phyloP scores from a whole-genome alignment of 78 protist species.

The Speleostelium caveatum region DNA sequence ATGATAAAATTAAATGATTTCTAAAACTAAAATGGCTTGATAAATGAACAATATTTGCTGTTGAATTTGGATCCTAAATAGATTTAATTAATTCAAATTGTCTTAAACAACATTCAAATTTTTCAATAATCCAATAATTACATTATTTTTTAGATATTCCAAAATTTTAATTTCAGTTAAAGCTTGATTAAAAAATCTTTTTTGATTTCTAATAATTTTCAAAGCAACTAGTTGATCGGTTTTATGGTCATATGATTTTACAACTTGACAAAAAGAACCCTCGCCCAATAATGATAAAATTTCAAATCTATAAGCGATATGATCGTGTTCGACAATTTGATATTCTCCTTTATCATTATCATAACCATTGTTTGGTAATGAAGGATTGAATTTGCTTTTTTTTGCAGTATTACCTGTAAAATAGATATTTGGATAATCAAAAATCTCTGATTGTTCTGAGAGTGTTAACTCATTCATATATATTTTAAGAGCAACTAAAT shows the following conservation, averaged over 20 bases:
- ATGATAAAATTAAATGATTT: constrained; percentile 93
- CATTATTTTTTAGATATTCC: constrained; percentile 76
- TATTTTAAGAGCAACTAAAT: constrained; percentile 22
- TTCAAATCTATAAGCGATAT: constrained; percentile 93
- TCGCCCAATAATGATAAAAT: constrained; percentile 93
- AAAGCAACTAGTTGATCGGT: constrained; percentile 86
- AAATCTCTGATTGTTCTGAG: constrained; percentile 87
- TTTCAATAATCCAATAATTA: constrained; percentile 8
- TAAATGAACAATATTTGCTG: constrained; percentile 90
- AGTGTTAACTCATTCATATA: constrained; percentile 59
- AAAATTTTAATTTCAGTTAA: constrained; percentile 95
- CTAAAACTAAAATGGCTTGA: constrained; percentile 85
- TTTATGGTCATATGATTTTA: constrained; percentile 59
- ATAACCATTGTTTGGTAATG: constrained; percentile 79
- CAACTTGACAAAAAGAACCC: constrained; percentile 97
- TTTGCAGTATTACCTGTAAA: constrained; percentile 48
- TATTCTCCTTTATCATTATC: constrained; percentile 96
- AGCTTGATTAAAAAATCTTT: constrained; percentile 96
- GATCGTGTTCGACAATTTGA: constrained; percentile 87
- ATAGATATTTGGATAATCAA: constrained; percentile 84
- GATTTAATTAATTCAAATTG: constrained; percentile 81
- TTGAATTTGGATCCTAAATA: constrained; percentile 83
- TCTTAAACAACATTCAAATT: neutral
- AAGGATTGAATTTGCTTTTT: constrained; percentile 36
- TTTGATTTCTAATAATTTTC: constrained; percentile 93